Conservation (phyloP, 2,329 filamentous ascomycete species). For the Penicillium sp. region DNA sequence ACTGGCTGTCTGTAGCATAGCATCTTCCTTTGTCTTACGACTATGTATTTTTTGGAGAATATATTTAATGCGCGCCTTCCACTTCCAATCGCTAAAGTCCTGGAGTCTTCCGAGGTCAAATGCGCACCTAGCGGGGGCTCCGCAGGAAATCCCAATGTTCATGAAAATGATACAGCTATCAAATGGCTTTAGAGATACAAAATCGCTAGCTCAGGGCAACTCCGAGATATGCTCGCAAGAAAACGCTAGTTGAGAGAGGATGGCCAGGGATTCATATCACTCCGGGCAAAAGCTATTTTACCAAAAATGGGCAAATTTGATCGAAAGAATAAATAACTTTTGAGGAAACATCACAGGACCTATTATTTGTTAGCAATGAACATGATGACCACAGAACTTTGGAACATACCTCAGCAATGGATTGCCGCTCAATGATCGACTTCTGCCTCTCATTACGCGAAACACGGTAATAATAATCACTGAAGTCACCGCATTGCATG, state of each 20-base stretch:
- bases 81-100: background rate
- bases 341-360: conserved; percentile 21
- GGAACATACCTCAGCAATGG: conserved; percentile 50
- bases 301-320: background rate
- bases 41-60: conserved; percentile 28
- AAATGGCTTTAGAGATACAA: background rate
- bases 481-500: conserved; percentile 94
- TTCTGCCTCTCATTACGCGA: conserved; percentile 82
- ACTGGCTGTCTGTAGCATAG: conserved; percentile 27
- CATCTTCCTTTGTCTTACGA: conserved; percentile 22
- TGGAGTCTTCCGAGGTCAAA: too few species aligned
- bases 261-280: background rate
- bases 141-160: too few species aligned
- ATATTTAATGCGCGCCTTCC: conserved; percentile 11
- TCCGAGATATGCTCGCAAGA: background rate
- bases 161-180: background rate
- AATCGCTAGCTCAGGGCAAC: background rate
- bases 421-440: conserved; percentile 74
- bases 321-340: background rate
- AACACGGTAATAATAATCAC: conserved; percentile 88
- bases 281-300: background rate
- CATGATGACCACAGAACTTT: background rate
- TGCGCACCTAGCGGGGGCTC: too few species aligned
- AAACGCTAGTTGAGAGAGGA: background rate
- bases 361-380: conserved; percentile 10